phyloP scores from a whole-genome alignment of 345 rosid species.

The Turnera subulata region DNA sequence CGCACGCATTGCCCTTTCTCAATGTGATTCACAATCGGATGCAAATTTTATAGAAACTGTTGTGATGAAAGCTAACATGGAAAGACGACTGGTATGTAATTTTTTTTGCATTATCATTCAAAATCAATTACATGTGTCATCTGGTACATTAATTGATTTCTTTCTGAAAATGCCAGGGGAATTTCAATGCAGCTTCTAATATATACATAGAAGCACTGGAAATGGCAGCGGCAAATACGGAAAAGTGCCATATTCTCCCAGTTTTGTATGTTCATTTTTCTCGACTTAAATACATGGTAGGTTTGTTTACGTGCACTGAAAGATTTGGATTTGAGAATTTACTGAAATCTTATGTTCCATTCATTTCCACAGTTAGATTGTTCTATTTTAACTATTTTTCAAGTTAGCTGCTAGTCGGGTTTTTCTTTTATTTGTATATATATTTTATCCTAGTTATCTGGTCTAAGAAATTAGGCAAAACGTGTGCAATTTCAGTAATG shows the following conservation, averaged over 20 bases:
- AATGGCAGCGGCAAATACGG: constrained; percentile 33
- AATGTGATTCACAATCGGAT: constrained; percentile 44
- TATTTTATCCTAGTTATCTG: too few relatives aligned
- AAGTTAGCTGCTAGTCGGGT: too few relatives aligned
- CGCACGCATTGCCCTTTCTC: constrained; percentile 62
- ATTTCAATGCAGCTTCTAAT: constrained; percentile 54
- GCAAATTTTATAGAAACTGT: constrained; percentile 49
- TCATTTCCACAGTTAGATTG: too few relatives aligned
- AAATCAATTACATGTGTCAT: constrained; percentile 1
- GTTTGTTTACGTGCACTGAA: constrained; percentile 12
- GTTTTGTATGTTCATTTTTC: constrained; percentile 59
- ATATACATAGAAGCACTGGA: constrained; percentile 61
- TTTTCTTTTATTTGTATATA: too few relatives aligned
- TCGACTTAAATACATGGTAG: constrained; percentile 62
- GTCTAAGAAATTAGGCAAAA: too few relatives aligned
- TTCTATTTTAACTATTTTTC: too few relatives aligned
- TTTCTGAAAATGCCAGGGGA: constrained; percentile 50
- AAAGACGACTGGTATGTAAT: constrained; percentile 66
- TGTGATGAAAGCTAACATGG: constrained; percentile 81
- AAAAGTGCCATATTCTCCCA: constrained; percentile 42
- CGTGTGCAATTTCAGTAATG: too few relatives aligned
- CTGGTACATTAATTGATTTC: constrained; percentile 4
- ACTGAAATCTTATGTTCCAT: too few relatives aligned
- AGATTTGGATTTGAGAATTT: too few relatives aligned
- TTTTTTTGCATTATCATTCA: constrained; percentile 1